phyloP scores from a whole-genome alignment of 345 rosid species.

The Salix purpurea region DNA sequence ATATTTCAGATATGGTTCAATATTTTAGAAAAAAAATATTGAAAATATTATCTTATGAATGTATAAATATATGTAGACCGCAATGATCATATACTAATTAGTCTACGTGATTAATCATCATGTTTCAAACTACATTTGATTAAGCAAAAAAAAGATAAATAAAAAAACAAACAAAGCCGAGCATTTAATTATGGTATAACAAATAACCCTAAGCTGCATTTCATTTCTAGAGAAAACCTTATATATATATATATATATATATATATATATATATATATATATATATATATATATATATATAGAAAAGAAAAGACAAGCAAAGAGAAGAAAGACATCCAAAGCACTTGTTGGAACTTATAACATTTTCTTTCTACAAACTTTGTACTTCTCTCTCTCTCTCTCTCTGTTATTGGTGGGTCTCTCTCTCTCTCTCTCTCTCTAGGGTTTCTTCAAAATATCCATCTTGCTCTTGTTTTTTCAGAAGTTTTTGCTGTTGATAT shows the following conservation, averaged over 20 bases:
- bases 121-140: too few relatives aligned
- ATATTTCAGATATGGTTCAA: too few relatives aligned
- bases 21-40: too few relatives aligned
- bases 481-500: constrained; percentile 21
- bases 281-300: not conserved
- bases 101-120: too few relatives aligned
- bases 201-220: constrained; percentile 41
- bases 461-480: constrained; percentile 29
- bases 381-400: not conserved
- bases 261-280: not conserved
- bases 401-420: not conserved
- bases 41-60: too few relatives aligned
- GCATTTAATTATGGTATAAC: not conserved
- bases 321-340: constrained; percentile 9
- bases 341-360: not conserved
- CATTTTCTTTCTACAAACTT: constrained; percentile 19
- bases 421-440: constrained; percentile 9
- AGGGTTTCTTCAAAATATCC: constrained; percentile 35
- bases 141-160: too few relatives aligned
- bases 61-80: too few relatives aligned
- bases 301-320: not conserved
- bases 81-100: too few relatives aligned
- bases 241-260: not conserved
- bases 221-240: constrained; percentile 16
- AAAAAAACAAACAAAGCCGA: too few relatives aligned